A percentile compares a stretch with the other conserved stretches of the same genome.
Conservation (phyloP, 441 rosid genomes). For the Populus trichocarpa region DNA sequence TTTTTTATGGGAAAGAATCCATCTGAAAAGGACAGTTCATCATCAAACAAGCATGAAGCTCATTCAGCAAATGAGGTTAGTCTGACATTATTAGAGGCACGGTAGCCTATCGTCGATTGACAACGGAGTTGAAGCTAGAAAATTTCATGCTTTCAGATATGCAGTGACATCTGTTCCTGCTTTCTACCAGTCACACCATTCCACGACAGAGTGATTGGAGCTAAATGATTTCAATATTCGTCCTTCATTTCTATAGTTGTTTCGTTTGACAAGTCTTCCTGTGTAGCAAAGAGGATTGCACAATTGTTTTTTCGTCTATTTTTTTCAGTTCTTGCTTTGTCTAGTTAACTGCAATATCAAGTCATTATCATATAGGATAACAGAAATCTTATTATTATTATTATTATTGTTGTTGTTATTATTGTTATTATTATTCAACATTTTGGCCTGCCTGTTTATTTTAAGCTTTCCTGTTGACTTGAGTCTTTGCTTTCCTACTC, state of each 20-base stretch:
- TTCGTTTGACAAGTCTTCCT: too few relatives aligned
- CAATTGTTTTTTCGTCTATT: too few relatives aligned
- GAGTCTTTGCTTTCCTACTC: too few relatives aligned
- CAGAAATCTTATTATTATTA: too few relatives aligned
- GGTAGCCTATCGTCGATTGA: not conserved
- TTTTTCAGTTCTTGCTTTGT: not conserved
- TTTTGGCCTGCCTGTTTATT: too few relatives aligned
- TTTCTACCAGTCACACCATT: not conserved
- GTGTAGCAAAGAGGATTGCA: too few relatives aligned
- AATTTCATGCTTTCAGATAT: not conserved
- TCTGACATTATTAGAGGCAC: not conserved
- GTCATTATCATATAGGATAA: too few relatives aligned
- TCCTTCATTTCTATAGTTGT: not conserved
- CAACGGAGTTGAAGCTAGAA: not conserved
- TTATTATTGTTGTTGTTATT: too few relatives aligned
- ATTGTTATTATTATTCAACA: too few relatives aligned
- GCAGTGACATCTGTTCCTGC: not conserved
- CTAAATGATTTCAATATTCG: too few relatives aligned
- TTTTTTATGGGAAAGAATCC: conserved; percentile 6
- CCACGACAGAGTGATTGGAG: not conserved
- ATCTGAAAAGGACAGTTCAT: not conserved
- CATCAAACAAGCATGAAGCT: not conserved
- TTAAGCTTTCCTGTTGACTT: too few relatives aligned
- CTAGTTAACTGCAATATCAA: not conserved
- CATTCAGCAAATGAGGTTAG: not conserved